phyloP scores from a whole-genome alignment of 2,329 filamentous ascomycete species.

The Arthrinium phaeospermum region DNA sequence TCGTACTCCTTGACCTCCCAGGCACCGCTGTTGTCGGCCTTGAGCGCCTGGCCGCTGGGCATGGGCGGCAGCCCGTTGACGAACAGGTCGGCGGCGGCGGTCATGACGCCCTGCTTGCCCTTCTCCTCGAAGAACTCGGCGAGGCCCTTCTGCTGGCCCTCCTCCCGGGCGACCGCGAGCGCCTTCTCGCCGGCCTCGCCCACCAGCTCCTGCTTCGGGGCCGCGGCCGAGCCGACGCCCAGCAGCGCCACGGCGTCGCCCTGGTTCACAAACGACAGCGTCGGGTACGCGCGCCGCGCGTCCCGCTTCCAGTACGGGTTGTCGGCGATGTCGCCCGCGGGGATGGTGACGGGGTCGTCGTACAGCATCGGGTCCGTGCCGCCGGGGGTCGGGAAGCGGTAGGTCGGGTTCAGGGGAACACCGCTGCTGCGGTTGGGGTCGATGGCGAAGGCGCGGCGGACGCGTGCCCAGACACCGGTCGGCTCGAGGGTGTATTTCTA shows the following conservation, averaged over 20 bases:
- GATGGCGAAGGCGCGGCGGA: conserved; percentile 80
- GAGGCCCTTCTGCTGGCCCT: conserved; percentile 74
- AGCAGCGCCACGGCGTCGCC: conserved; percentile 85
- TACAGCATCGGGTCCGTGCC: conserved; percentile 72
- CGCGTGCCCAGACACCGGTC: conserved; percentile 81
- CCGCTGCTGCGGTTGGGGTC: conserved; percentile 90
- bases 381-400: conserved; percentile 84
- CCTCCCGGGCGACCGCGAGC: conserved; percentile 76
- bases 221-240: conserved; percentile 79
- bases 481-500: conserved; percentile 98
- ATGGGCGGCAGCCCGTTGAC: conserved; percentile 84
- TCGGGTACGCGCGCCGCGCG: conserved; percentile 79
- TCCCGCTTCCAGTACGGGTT: conserved; percentile 99
- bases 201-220: conserved; percentile 83
- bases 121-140: conserved; percentile 76
- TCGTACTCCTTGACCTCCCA: conserved; percentile 74
- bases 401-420: conserved; percentile 90
- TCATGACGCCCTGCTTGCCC: conserved; percentile 41
- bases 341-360: conserved; percentile 81
- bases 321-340: conserved; percentile 86
- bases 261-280: conserved; percentile 80
- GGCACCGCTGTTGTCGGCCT: conserved; percentile 48
- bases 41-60: conserved; percentile 71
- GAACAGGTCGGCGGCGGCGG: conserved; percentile 63
- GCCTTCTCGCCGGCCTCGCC: conserved; percentile 72